These are phyloP conservation scores for Lagenidium sp. DNA, from an alignment of 352 stramenopile species.

Conservation along the genomic window DNA sequence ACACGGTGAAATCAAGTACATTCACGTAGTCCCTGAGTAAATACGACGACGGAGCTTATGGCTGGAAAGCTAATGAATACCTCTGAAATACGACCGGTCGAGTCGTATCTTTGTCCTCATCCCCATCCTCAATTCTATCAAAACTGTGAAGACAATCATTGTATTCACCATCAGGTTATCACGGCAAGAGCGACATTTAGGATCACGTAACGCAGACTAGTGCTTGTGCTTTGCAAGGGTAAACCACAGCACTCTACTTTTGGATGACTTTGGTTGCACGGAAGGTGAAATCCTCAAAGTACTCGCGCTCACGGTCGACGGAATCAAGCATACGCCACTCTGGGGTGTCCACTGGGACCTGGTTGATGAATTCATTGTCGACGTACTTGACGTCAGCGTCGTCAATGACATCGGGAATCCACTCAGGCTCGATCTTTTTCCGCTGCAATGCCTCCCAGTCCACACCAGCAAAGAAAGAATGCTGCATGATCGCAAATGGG, in stretches of 20 bases:
- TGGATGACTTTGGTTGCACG: constrained; percentile 65
- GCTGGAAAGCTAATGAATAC: too few species aligned
- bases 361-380: constrained; percentile 84
- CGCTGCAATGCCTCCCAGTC: constrained; percentile 82
- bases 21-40: constrained; percentile 38
- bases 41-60: too few species aligned
- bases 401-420: constrained; percentile 75
- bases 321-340: constrained; percentile 87
- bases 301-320: constrained; percentile 76
- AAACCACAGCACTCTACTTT: too few species aligned
- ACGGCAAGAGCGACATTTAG: too few species aligned
- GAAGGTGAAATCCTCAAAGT: constrained; percentile 84
- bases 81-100: not conserved
- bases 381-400: constrained; percentile 83
- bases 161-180: too few species aligned
- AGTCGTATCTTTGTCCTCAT: too few species aligned
- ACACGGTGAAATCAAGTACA: constrained; percentile 23
- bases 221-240: too few species aligned
- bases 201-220: too few species aligned
- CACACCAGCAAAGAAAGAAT: constrained; percentile 81
- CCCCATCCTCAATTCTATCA: too few species aligned
- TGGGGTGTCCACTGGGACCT: constrained; percentile 78
- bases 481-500: constrained; percentile 84
- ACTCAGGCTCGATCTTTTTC: constrained; percentile 73
- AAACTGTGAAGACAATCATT: too few species aligned